A percentile compares a stretch with the other conserved stretches of the same genome.
phyloP scores from a whole-genome alignment of 2,329 filamentous ascomycete species.

The Botryosphaeria dothidea region DNA sequence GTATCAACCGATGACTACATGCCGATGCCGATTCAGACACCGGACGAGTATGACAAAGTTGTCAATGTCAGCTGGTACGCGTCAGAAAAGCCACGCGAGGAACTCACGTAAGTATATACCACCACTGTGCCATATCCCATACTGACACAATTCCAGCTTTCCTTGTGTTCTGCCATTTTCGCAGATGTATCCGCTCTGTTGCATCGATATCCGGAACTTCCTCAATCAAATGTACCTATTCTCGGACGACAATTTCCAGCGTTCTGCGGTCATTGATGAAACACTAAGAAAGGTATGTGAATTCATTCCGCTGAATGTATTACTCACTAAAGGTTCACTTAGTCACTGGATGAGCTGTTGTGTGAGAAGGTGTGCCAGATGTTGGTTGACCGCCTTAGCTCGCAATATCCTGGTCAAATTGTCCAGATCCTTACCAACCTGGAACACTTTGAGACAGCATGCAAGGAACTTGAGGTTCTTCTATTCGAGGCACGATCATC shows the following conservation, averaged over 20 bases:
- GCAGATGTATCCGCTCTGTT: slow-evolving; percentile 98
- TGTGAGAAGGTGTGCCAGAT: slow-evolving; percentile 89
- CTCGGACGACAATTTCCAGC: slow-evolving; percentile 92
- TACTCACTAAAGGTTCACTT: not conserved
- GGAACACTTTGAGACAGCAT: slow-evolving; percentile 94
- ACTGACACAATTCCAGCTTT: slow-evolving; percentile 58
- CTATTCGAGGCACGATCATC: slow-evolving; percentile 83
- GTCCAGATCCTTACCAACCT: slow-evolving; percentile 98
- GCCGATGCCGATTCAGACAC: slow-evolving; percentile 94
- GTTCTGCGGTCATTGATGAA: slow-evolving; percentile 86
- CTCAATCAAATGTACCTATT: slow-evolving; percentile 98
- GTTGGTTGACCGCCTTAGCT: slow-evolving; percentile 82
- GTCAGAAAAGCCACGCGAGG: slow-evolving; percentile 73
- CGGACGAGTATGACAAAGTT: slow-evolving; percentile 93
- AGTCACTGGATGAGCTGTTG: slow-evolving; percentile 90
- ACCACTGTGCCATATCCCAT: slow-evolving; percentile 19
- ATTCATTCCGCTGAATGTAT: not conserved
- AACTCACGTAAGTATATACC: slow-evolving; percentile 64
- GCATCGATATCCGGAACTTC: slow-evolving; percentile 97
- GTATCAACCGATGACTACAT: slow-evolving; percentile 97
- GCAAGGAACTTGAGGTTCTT: slow-evolving; percentile 82
- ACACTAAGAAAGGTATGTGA: slow-evolving; percentile 71
- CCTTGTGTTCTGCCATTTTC: slow-evolving; percentile 96
- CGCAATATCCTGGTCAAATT: slow-evolving; percentile 95
- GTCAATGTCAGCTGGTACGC: slow-evolving; percentile 95